Evolutionary conservation across 495 filamentous ascomycete genomes (phyloP), one percentile per base, ranked within the genome.

Genomic region (Ascobolus immersus): DNA sequence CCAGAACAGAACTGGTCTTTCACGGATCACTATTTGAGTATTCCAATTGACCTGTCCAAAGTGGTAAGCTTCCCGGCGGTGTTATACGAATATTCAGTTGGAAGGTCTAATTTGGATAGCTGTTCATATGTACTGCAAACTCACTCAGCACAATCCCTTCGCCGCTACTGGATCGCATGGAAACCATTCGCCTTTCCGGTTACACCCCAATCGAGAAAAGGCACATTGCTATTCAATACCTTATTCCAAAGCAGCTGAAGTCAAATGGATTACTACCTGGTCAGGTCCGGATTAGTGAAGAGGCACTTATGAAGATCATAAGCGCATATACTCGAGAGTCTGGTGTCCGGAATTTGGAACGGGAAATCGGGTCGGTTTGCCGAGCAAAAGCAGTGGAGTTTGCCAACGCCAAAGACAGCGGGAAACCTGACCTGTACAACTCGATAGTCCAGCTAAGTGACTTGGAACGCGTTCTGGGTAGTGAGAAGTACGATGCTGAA

Each of bases 51-150:
- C 51, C 58, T 99, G 22, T 89, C 77, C 55, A 91, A 90, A 55
- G 76, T 99, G 12, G 45, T 48, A 48, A 7, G 45, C 44, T 28
- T 33, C 33, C 43, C 39, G 39, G 23, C 23, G 7, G 23, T 25
- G n/a, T 7, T n/a, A 7, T 25, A 7, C 23, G 7, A n/a, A 25
- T 25, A 7, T 25, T 7, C n/a, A n/a, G n/a, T 25, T 7, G 7
- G 23, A 25, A 7, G 23, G 7, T n/a, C n/a, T 39, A 36, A 29
- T 28, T 21, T 27, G 41, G 18, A 18, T 31, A 48, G 45, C 65
- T 94, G 5, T 99, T 99, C 55, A 91, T 99, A 41, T 86, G 86
- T n/a, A 99, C 86, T 7, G 86, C 86, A 12, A 99, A 99, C 55
- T 79, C 69, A 1, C 67, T 93, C 21, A 81, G 93, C 45, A 93